Percentiles rank a stretch among this genome's conserved stretches.
Evolutionary conservation across 2,329 filamentous ascomycete genomes (phyloP).

Genomic region (Epichloe festucae): DNA sequence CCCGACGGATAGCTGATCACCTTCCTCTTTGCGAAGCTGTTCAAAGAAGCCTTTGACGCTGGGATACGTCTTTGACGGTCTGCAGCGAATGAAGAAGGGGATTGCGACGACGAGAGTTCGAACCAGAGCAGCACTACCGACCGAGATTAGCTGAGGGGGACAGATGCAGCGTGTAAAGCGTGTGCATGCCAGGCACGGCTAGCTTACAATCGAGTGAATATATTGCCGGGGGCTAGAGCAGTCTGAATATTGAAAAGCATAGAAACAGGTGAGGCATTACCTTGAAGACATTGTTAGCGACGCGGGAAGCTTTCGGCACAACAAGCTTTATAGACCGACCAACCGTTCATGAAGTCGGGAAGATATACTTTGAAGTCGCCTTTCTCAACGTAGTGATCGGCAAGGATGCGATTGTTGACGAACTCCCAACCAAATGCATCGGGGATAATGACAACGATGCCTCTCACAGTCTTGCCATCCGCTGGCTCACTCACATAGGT

Average conservation of each 20-base stretch:
- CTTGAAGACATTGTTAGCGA: not conserved
- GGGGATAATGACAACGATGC: slow-evolving; percentile 38
- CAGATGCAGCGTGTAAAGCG: not conserved
- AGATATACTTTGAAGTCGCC: slow-evolving; percentile 36
- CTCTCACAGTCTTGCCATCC: slow-evolving; percentile 21
- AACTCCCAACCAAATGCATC: slow-evolving; percentile 44
- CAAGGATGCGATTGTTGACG: slow-evolving; percentile 37
- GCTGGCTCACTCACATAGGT: slow-evolving; percentile 31
- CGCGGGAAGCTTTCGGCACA: not conserved
- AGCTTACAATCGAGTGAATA: slow-evolving; percentile 18
- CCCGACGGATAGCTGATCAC: slow-evolving; percentile 26
- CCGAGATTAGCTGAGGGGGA: not conserved
- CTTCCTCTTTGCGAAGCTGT: slow-evolving; percentile 21
- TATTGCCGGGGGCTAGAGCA: slow-evolving; percentile 11
- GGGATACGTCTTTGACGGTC: slow-evolving; percentile 18
- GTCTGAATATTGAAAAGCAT: slow-evolving; percentile 17
- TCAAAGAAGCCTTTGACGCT: slow-evolving; percentile 24
- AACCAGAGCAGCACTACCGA: slow-evolving; percentile 14
- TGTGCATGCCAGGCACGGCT: not conserved
- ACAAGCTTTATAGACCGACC: not conserved
- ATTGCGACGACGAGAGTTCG: slow-evolving; percentile 14
- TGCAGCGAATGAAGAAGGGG: slow-evolving; percentile 20
- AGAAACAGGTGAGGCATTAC: not conserved
- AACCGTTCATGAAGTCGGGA: slow-evolving; percentile 41
- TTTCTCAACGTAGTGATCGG: slow-evolving; percentile 39